Evolutionary conservation across 2,329 filamentous ascomycete genomes (phyloP), one percentile per base, ranked within the genome.

Genomic region (Neonectria ditissima): DNA sequence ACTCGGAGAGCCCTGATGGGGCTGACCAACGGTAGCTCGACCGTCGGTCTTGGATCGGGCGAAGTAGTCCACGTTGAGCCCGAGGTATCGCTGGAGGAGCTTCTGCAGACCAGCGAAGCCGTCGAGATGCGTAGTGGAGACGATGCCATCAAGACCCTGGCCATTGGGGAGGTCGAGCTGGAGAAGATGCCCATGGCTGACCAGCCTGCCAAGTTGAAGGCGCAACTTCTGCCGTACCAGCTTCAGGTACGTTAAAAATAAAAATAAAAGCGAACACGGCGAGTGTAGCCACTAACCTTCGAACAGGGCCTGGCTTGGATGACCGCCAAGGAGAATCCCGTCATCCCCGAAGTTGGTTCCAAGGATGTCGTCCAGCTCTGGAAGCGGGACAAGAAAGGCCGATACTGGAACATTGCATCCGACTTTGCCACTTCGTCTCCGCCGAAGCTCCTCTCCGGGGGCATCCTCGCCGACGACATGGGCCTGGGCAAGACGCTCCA

Each of bases 401-500:
- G 74, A 92, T 77, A 84, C 92, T 67, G 92, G 90, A 63, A 95
- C 89, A 63, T 78, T 14, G 77, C 75, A 5, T 79, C 78, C 0
- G 89, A 89, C 55, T 94, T 89, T 74, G 85, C 88, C 10, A 88
- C 85, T 9, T 77, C 76, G 0, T 77, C 76, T 3, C 78, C 84
- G 1, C 93, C 93, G 0, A 77, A 80, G 1, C 83, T 97, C 22
- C 88, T 92, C 7, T 92, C 89, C 53, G 94, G 94, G 18, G 94
- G 94, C 32, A 94, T 97, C 53, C 84, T 97, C 9, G 93, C 78
- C 13, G 94, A 97, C 76, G 94, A 97, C 72, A 97, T 97, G 94
- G 94, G 94, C 4, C 80, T 97, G 5, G 94, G 94, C 24, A 97
- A 97, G 80, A 97, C 94, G 0, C 84, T 97, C 9, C 92, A 97